Evolutionary conservation across 2,329 filamentous ascomycete genomes (phyloP), one percentile per base, ranked within the genome.

Genomic region (Microdochium paspali): DNA sequence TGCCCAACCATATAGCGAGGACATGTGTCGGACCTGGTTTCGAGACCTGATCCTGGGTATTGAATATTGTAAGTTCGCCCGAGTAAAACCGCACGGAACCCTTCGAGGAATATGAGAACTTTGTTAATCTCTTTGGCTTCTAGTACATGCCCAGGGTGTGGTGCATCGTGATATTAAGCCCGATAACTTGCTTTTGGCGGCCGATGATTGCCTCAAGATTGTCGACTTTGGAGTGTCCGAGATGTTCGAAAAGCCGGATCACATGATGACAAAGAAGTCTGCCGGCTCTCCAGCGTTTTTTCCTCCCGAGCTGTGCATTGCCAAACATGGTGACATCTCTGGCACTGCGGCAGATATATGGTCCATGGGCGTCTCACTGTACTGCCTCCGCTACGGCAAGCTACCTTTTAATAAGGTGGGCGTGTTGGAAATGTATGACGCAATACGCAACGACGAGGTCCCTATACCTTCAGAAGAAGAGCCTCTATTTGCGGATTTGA

Each of bases 181-280:
- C 0, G 93, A 97, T 64, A 98, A 98, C 57, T 84, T 95, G 46
- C 77, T 98, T 7, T 72, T 98, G 32, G 95, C 90, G 0, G 79
- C 84, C 30, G 90, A 96, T 47, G 86, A 97, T 58, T 82, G 95
- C n/a, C 78, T 98, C 46, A 98, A 97, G 64, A 85, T 98, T 54
- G 90, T 95, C 46, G 93, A 97, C 65, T 98, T 98, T 72, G 93
- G 93, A n/a, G 93, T 97, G 7, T 97, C 91, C 1, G 91, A 98
- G 62, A 96, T 98, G 83, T 98, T 98, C 56, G 85, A 91, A 61
- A 95, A 94, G 63, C 59, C 71, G 2, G 74, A 85, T 2, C 78
- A 88, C 43, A 97, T 97, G 93, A 83, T 82, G 62, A 95, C 89
- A 0, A 83, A 85, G 49, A 98, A 97, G 67, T 91, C 90, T 3